A percentile compares a stretch with the other conserved stretches of the same genome.
Conservation (phyloP, 345 rosid genomes). For the Acer saccharum region DNA sequence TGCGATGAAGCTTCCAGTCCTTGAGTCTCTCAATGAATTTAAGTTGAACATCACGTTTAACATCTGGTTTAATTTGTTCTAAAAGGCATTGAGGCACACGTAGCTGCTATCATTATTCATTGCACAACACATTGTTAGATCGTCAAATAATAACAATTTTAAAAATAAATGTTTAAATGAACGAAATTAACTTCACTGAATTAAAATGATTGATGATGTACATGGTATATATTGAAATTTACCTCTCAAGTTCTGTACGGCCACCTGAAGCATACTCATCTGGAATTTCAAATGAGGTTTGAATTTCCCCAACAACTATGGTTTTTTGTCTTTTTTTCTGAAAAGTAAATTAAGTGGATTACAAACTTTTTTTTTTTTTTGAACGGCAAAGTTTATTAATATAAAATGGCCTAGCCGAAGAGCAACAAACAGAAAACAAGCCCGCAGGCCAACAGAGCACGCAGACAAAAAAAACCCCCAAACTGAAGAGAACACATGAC, state of each 20-base stretch:
- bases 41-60: background rate
- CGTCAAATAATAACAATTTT: too few species aligned
- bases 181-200: background rate
- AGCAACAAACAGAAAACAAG: too few species aligned
- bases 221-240: too few species aligned
- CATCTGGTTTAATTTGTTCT: background rate
- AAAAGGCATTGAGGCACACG: background rate
- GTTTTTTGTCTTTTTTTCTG: background rate
- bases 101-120: background rate
- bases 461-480: too few species aligned
- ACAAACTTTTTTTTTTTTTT: too few species aligned
- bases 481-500: too few species aligned
- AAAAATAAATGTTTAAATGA: too few species aligned
- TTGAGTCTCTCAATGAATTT: background rate
- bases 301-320: background rate
- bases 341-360: background rate
- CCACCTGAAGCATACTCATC: background rate
- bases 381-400: too few species aligned
- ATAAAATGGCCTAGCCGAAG: too few species aligned
- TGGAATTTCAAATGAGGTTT: background rate
- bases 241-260: background rate
- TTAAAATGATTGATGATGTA: background rate
- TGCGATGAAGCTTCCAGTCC: background rate
- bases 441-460: too few species aligned
- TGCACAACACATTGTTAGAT: background rate